Conservation (phyloP, 495 filamentous ascomycete species). For the Podospora tetraspora region DNA sequence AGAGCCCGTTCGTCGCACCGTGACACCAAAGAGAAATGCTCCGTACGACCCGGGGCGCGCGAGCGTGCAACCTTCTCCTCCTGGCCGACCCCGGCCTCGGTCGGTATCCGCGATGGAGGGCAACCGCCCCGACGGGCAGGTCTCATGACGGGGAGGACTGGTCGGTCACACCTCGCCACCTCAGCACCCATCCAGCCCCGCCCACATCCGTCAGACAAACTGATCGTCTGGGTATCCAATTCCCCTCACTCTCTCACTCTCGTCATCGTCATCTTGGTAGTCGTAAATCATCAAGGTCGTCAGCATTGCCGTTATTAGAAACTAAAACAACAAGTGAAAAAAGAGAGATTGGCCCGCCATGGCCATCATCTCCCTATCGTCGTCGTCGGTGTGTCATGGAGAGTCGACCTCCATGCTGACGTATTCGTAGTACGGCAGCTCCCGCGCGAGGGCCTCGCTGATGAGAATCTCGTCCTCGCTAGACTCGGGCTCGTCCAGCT, state of each 20-base stretch:
- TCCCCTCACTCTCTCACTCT: not conserved
- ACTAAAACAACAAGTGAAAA: slow-evolving; percentile 1
- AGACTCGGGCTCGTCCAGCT: slow-evolving; percentile 47
- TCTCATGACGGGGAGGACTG: not conserved
- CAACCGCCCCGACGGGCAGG: not conserved
- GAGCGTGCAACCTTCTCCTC: not conserved
- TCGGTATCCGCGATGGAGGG: not conserved
- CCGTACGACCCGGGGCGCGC: not conserved
- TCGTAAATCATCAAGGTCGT: slow-evolving; percentile 12
- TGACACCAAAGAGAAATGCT: slow-evolving; percentile 3
- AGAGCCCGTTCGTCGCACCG: not conserved
- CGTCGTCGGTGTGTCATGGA: slow-evolving; percentile 24
- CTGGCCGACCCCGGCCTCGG: not conserved
- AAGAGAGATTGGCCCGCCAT: not conserved
- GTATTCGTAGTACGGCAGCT: slow-evolving; percentile 46
- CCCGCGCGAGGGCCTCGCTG: slow-evolving; percentile 38
- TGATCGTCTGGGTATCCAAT: not conserved
- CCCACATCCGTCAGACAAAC: not conserved
- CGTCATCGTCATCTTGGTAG: slow-evolving; percentile 9
- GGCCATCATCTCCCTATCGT: not conserved
- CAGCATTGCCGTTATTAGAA: slow-evolving; percentile 11
- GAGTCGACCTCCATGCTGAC: slow-evolving; percentile 45
- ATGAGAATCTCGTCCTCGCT: slow-evolving; percentile 45
- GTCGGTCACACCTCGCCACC: not conserved
- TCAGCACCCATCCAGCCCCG: not conserved